Evolutionary conservation across 2,329 filamentous ascomycete species (phyloP).

Genomic region (Fusarium armeniacum): DNA sequence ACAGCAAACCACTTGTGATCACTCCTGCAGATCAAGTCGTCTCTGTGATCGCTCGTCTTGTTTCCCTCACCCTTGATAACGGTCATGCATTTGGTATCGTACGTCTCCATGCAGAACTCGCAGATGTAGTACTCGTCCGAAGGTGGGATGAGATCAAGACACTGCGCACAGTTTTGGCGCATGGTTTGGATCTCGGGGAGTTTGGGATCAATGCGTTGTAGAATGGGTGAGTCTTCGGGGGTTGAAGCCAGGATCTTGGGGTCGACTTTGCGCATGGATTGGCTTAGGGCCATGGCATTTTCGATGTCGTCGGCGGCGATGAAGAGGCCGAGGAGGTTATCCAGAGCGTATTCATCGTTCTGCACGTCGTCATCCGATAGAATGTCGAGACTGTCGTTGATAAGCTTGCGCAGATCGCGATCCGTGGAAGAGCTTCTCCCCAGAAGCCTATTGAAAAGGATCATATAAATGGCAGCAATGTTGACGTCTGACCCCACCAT

Average conservation of each 20-base stretch:
- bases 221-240: constrained; percentile 50
- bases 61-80: constrained; percentile 52
- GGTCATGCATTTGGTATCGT: constrained; percentile 55
- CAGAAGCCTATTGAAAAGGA: constrained; percentile 55
- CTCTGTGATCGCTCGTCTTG: constrained; percentile 49
- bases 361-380: constrained; percentile 58
- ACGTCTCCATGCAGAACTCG: constrained; percentile 57
- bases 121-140: constrained; percentile 56
- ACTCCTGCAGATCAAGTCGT: constrained; percentile 53
- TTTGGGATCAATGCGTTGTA: constrained; percentile 53
- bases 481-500: constrained; percentile 61
- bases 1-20: constrained; percentile 59
- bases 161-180: constrained; percentile 57
- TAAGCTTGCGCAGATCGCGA: constrained; percentile 52
- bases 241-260: constrained; percentile 49
- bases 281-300: constrained; percentile 56
- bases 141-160: constrained; percentile 53
- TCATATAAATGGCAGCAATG: constrained; percentile 58
- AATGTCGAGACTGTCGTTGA: constrained; percentile 57
- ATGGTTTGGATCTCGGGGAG: constrained; percentile 55
- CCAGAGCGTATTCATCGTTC: constrained; percentile 59
- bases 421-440: constrained; percentile 49
- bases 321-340: constrained; percentile 58
- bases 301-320: constrained; percentile 56
- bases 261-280: constrained; percentile 58